A percentile compares a stretch with the other conserved stretches of the same genome.
phyloP scores from a whole-genome alignment of 2,329 filamentous ascomycete species.

The Ascosphaera acerosa region DNA sequence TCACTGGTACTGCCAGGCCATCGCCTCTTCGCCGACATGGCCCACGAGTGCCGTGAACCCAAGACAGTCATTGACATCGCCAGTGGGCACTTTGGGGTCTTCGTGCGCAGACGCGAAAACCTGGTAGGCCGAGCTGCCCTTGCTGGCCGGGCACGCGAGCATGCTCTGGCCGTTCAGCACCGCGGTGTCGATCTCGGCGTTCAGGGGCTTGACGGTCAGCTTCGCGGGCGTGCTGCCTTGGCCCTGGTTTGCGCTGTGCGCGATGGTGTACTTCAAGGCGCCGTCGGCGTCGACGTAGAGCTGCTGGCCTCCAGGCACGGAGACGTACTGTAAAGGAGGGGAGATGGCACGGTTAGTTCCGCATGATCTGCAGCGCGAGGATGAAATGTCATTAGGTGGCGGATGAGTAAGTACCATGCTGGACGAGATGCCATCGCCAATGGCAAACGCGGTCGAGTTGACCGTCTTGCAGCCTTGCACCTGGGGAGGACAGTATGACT shows the following conservation, averaged over 20 bases:
- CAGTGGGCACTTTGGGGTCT: constrained; percentile 17
- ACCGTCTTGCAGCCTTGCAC: constrained; percentile 13
- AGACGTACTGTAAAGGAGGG: constrained; percentile 15
- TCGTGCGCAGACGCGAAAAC: constrained; percentile 16
- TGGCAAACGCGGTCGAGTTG: constrained; percentile 11
- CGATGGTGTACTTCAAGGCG: constrained; percentile 27
- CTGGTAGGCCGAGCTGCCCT: constrained; percentile 12
- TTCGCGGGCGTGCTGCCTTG: constrained; percentile 25
- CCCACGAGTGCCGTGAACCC: constrained; percentile 14
- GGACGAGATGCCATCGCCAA: background rate
- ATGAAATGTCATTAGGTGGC: constrained; percentile 2
- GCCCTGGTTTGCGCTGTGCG: constrained; percentile 29
- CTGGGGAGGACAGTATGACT: constrained; percentile 24
- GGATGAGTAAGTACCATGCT: background rate
- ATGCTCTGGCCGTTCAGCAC: constrained; percentile 16
- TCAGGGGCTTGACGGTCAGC: constrained; percentile 18
- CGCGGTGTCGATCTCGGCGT: constrained; percentile 10
- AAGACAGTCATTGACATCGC: constrained; percentile 15
- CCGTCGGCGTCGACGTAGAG: constrained; percentile 32
- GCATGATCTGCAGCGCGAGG: constrained; percentile 4
- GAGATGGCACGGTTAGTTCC: constrained; percentile 7
- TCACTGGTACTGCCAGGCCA: background rate
- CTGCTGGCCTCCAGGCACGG: constrained; percentile 37
- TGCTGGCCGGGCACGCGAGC: constrained; percentile 19
- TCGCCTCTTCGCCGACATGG: background rate